phyloP scores from a whole-genome alignment of 2,329 filamentous ascomycete species.

The Madurella mycetomatis region DNA sequence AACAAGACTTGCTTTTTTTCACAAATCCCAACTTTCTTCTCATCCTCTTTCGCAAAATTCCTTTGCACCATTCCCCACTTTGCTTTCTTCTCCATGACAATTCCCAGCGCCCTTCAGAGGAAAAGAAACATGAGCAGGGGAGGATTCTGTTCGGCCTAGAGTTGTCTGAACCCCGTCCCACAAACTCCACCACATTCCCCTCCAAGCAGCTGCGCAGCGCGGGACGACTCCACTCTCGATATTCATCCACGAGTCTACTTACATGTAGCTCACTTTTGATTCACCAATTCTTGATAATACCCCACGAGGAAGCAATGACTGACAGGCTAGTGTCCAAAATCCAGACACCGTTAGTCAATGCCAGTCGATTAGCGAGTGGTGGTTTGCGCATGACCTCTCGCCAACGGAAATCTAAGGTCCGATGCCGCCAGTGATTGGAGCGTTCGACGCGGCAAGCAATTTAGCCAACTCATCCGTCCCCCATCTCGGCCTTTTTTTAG shows the following conservation, averaged over 20 bases:
- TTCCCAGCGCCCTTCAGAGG: too few relatives aligned
- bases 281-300: background rate
- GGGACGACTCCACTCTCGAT: too few relatives aligned
- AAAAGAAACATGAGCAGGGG: too few relatives aligned
- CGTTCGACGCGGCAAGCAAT: conserved; percentile 25
- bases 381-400: conserved; percentile 10
- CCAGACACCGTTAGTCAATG: background rate
- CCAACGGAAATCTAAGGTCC: conserved; percentile 18
- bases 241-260: too few relatives aligned
- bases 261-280: background rate
- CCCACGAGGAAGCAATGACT: background rate
- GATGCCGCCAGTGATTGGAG: conserved; percentile 18
- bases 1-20: background rate
- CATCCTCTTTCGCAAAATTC: too few relatives aligned
- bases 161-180: too few relatives aligned
- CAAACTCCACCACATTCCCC: too few relatives aligned
- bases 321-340: background rate
- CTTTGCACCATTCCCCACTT: too few relatives aligned
- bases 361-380: background rate
- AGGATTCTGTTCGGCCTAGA: too few relatives aligned
- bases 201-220: too few relatives aligned
- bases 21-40: background rate
- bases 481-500: conserved; percentile 2
- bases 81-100: too few relatives aligned
- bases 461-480: conserved; percentile 24